Evolutionary conservation across 345 rosid genomes (phyloP), one percentile per base, ranked within the genome.

Genomic region (Eucalyptus urophylla): DNA sequence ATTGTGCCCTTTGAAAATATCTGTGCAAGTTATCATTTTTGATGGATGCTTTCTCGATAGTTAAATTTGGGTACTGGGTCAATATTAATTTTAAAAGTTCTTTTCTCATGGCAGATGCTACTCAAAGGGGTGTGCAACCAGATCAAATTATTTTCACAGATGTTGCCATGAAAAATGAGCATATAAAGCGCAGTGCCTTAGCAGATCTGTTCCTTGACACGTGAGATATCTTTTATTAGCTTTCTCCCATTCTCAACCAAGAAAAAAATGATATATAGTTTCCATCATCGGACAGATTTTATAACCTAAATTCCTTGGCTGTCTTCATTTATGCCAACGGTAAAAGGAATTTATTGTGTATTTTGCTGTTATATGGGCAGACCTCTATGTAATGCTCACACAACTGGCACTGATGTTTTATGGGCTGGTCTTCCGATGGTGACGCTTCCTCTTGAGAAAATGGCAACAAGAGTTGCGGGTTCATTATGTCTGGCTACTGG

Each of bases 371-470:
- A 25, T 83, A 81, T 12, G 27, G 81, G 72, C 87, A 97, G 99
- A 93, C 99, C 99, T 86, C 91, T 97, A 91, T 98, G 99, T 93
- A 98, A 98, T 91, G 99, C 97, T 14, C 99, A 98, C 92, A 98
- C 99, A 53, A 98, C 99, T 1, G 99, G 99, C 72, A 98, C 99
- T 13, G 99, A 98, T 94, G 93, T 98, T 17, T 90, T 98, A 33
- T 98, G 99, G 99, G 99, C 99, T 86, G 99, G 99, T 89, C 95
- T 97, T 76, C 99, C 99, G 6, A 97, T 98, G 97, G 95, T 98
- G 91, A 98, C 99, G n/a, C 90, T 94, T 83, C 99, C 99, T 8
- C 99, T 96, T n/a, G 98, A 98, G 92, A 98, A 97, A 92, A 98
- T 98, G 99, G 99, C 99, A 60, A 97, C 99, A 27, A 93, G 99